Conservation (phyloP, 352 stramenopile species). For the Aphanomyces astaci region DNA sequence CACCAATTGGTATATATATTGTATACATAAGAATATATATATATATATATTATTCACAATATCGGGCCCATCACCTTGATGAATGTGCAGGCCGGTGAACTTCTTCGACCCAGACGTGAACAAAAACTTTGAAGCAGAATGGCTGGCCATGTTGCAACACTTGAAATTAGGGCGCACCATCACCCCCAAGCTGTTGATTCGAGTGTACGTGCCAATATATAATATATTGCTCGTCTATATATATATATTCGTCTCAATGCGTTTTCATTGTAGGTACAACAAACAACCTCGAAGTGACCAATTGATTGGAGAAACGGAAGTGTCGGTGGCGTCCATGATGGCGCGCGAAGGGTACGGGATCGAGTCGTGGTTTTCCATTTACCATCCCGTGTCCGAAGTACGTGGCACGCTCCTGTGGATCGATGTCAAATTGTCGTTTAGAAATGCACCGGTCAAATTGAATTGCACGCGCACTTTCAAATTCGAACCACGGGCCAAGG, state of each 20-base stretch:
- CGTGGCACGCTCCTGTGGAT: not conserved
- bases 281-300: conserved; percentile 60
- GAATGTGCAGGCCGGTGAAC: conserved; percentile 23
- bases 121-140: conserved; percentile 45
- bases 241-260: too few relatives aligned
- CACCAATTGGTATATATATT: conserved; percentile 35
- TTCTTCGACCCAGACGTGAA: conserved; percentile 52
- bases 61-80: too few relatives aligned
- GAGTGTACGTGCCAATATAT: conserved; percentile 36
- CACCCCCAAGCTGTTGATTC: conserved; percentile 56
- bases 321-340: conserved; percentile 63
- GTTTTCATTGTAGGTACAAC: conserved; percentile 27
- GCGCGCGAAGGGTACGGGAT: conserved; percentile 64
- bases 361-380: conserved; percentile 42
- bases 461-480: conserved; percentile 20
- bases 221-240: not conserved
- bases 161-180: conserved; percentile 53
- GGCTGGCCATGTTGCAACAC: conserved; percentile 37
- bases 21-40: not conserved
- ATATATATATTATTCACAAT: too few relatives aligned
- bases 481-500: conserved; percentile 8
- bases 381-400: conserved; percentile 14
- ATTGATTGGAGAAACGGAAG: conserved; percentile 62
- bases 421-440: too few relatives aligned
- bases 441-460: conserved; percentile 20